Evolutionary conservation across 371 early-diverging fungal genomes (phyloP).

Genomic region (Mortierella sp.): DNA sequence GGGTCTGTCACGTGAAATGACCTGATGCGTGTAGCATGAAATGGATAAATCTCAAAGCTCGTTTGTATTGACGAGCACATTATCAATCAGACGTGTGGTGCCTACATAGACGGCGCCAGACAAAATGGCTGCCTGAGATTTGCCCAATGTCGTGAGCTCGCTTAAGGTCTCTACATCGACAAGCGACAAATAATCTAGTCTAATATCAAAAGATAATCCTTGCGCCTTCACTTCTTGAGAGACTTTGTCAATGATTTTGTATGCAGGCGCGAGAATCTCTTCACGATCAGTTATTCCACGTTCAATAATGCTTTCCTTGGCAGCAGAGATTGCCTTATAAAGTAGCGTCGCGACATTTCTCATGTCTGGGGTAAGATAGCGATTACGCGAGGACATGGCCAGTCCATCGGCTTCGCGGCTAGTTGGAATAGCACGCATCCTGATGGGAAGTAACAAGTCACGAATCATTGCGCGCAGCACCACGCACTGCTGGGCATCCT

Average conservation of each 20-base stretch:
- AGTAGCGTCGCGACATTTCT: slow-evolving; percentile 80
- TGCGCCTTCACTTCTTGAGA: slow-evolving; percentile 56
- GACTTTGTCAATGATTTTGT: slow-evolving; percentile 59
- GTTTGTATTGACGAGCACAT: slow-evolving; percentile 68
- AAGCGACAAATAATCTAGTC: slow-evolving; percentile 89
- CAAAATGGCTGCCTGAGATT: slow-evolving; percentile 79
- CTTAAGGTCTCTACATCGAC: slow-evolving; percentile 78
- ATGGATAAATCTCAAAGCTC: slow-evolving; percentile 29
- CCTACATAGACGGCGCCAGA: slow-evolving; percentile 93
- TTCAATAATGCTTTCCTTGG: slow-evolving; percentile 61
- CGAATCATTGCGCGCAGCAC: slow-evolving; percentile 85
- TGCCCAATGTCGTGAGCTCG: slow-evolving; percentile 67
- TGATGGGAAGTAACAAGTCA: slow-evolving; percentile 85
- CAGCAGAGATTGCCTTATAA: slow-evolving; percentile 76
- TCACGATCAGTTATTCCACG: slow-evolving; percentile 64
- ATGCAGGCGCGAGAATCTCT: slow-evolving; percentile 63
- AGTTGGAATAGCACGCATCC: slow-evolving; percentile 84
- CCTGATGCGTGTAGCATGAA: too few relatives aligned
- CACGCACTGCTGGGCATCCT: slow-evolving; percentile 97
- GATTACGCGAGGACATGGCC: slow-evolving; percentile 93
- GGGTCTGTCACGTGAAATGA: background rate
- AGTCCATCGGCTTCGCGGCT: slow-evolving; percentile 88
- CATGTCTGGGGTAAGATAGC: slow-evolving; percentile 82
- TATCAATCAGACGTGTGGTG: slow-evolving; percentile 95
- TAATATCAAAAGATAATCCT: slow-evolving; percentile 63